Evolutionary conservation across 75 land plant genomes (phyloP).

Genomic region (Pinus taeda): DNA sequence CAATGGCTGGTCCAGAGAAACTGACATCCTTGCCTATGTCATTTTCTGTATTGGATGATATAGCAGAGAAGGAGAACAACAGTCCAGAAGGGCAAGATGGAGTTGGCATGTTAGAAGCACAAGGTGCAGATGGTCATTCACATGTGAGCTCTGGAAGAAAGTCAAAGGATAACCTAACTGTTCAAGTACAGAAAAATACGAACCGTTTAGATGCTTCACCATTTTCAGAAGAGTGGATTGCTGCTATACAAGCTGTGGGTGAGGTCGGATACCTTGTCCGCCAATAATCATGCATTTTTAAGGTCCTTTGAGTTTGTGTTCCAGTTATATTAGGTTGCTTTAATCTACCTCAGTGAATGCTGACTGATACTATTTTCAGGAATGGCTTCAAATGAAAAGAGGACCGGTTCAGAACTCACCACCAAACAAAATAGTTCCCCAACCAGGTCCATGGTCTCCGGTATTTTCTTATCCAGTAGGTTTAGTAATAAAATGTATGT

Average conservation of each 20-base stretch:
- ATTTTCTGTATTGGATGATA: background rate
- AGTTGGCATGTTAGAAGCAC: background rate
- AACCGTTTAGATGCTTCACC: slow-evolving; percentile 31
- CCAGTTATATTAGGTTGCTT: background rate
- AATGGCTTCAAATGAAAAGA: slow-evolving; percentile 56
- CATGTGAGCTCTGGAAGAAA: background rate
- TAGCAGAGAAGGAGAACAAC: slow-evolving; percentile 1
- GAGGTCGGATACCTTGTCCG: slow-evolving; percentile 37
- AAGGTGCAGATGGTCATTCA: background rate
- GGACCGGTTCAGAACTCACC: slow-evolving; percentile 94
- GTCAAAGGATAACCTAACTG: background rate
- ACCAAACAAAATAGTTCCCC: slow-evolving; percentile 57
- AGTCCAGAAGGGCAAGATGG: background rate
- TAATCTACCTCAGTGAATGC: slow-evolving; percentile 1
- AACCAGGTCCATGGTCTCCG: slow-evolving; percentile 96
- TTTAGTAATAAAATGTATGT: background rate
- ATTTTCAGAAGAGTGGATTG: slow-evolving; percentile 72
- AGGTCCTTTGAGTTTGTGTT: background rate
- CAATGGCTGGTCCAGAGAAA: background rate
- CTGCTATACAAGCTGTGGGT: slow-evolving; percentile 62
- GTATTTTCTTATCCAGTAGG: slow-evolving; percentile 29
- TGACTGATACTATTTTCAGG: slow-evolving; percentile 40
- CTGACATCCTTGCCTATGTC: background rate
- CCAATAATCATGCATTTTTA: background rate
- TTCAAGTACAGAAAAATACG: slow-evolving; percentile 3